phyloP scores from a whole-genome alignment of 352 stramenopile species.

The Aphanomyces euteiches region DNA sequence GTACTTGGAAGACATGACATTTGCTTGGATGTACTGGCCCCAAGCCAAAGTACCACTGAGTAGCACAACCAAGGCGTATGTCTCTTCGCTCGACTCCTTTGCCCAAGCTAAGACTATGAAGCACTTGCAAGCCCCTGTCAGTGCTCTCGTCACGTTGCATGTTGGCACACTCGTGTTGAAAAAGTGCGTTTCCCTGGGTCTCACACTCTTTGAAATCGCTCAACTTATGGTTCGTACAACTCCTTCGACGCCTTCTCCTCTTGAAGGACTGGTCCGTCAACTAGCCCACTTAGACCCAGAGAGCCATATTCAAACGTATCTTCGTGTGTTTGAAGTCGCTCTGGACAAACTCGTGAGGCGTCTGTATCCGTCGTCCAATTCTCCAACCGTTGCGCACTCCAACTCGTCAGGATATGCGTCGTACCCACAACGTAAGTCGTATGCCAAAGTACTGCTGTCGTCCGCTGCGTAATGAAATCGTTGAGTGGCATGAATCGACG shows the following conservation, averaged over 20 bases:
- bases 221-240: constrained; percentile 30
- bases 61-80: constrained; percentile 35
- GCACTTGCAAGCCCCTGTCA: constrained; percentile 29
- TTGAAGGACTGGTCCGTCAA: constrained; percentile 3
- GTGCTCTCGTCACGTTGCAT: constrained; percentile 48
- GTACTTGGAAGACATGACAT: constrained; percentile 53
- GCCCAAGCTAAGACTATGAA: constrained; percentile 41
- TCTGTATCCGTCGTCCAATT: neutral
- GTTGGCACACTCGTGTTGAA: constrained; percentile 53
- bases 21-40: constrained; percentile 67
- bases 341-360: constrained; percentile 11
- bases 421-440: neutral
- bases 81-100: constrained; percentile 40
- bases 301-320: neutral
- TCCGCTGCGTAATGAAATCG: constrained; percentile 11
- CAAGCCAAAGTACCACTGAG: constrained; percentile 55
- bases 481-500: neutral
- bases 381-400: neutral
- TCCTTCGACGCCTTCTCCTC: neutral
- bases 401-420: neutral
- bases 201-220: constrained; percentile 55
- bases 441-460: constrained; percentile 18
- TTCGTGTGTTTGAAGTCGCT: constrained; percentile 8
- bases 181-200: constrained; percentile 44
- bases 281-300: constrained; percentile 7